Evolutionary conservation across 2,329 filamentous ascomycete genomes (phyloP).

Genomic region (Fusarium paranaense): DNA sequence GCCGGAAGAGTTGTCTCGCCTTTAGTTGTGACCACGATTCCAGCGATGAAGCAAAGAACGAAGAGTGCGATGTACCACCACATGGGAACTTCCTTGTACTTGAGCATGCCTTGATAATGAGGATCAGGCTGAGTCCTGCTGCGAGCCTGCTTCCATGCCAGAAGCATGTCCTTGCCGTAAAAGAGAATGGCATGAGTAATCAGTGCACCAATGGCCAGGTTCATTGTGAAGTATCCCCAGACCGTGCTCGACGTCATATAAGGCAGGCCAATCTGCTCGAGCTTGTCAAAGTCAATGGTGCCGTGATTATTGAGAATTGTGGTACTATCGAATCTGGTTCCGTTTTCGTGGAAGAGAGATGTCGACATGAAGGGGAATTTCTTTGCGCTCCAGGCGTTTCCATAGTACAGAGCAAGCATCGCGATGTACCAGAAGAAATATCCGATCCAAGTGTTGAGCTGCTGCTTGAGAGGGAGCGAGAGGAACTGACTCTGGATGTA

Average conservation of each 20-base stretch:
- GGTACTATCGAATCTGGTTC: conserved; percentile 35
- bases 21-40: conserved; percentile 50
- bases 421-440: conserved; percentile 50
- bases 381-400: conserved; percentile 52
- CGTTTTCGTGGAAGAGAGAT: conserved; percentile 44
- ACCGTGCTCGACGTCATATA: conserved; percentile 43
- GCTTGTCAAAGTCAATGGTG: conserved; percentile 43
- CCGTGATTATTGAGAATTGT: conserved; percentile 39
- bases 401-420: conserved; percentile 54
- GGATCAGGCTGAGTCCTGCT: conserved; percentile 47
- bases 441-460: conserved; percentile 53
- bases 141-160: conserved; percentile 27
- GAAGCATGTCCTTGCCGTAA: conserved; percentile 11
- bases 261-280: conserved; percentile 43
- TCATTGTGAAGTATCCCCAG: conserved; percentile 48
- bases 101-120: conserved; percentile 55
- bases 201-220: conserved; percentile 40
- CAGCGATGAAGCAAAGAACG: conserved; percentile 47
- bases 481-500: conserved; percentile 53
- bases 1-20: conserved; percentile 51
- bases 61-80: conserved; percentile 52
- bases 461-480: conserved; percentile 52
- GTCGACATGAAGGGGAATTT: conserved; percentile 49
- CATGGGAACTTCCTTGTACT: conserved; percentile 52
- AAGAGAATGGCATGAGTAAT: conserved; percentile 37